Conservation (phyloP, 139 green algal species). For the Micractinium sp. region DNA sequence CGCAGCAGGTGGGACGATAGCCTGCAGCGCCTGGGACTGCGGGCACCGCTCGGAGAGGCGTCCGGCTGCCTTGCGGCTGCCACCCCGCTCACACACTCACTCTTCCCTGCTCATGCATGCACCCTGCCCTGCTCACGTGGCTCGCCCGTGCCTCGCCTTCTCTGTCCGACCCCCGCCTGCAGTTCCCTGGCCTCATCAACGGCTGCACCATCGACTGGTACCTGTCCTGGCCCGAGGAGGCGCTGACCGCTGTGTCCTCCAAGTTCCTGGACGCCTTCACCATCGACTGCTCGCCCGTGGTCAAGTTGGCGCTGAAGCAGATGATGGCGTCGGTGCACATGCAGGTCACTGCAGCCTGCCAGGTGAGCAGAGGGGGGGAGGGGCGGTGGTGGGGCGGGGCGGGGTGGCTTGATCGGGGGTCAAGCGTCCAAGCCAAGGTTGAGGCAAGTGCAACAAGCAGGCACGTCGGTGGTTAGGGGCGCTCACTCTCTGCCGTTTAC, state of each 20-base stretch:
- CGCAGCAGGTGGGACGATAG: slow-evolving; percentile 66
- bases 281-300: slow-evolving; percentile 80
- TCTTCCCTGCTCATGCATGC: background rate
- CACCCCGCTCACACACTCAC: background rate
- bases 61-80: too few relatives aligned
- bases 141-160: too few relatives aligned
- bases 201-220: slow-evolving; percentile 97
- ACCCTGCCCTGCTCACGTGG: background rate
- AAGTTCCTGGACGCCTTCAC: slow-evolving; percentile 91
- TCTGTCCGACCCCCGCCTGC: background rate
- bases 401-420: background rate
- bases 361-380: slow-evolving; percentile 8
- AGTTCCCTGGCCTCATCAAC: slow-evolving; percentile 94
- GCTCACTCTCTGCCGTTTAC: too few relatives aligned
- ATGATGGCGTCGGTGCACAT: slow-evolving; percentile 91
- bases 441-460: background rate
- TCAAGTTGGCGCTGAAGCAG: slow-evolving; percentile 80
- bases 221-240: slow-evolving; percentile 79
- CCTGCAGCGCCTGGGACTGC: too few relatives aligned
- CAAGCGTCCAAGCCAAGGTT: too few relatives aligned
- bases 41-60: too few relatives aligned
- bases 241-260: slow-evolving; percentile 73
- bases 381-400: background rate
- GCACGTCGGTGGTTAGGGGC: too few relatives aligned
- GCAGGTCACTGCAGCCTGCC: slow-evolving; percentile 83